Evolutionary conservation across 192 early-diverging fungal species (phyloP).

Genomic region (Pilaira anomala): DNA sequence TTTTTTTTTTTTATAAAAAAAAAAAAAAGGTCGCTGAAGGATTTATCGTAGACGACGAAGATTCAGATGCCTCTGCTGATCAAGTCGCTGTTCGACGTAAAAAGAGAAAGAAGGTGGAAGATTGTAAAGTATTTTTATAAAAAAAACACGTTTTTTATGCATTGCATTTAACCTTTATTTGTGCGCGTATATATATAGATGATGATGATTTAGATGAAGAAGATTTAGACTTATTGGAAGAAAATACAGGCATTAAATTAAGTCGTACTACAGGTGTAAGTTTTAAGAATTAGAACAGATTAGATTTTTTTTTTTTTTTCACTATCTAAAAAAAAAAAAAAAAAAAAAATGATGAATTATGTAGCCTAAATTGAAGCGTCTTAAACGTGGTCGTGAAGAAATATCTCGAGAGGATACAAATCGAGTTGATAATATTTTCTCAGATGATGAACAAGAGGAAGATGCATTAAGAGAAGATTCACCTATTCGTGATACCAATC

Average conservation of each 20-base stretch:
- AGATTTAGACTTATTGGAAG: constrained; percentile 87
- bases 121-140: constrained; percentile 28
- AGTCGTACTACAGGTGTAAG: constrained; percentile 43
- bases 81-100: constrained; percentile 43
- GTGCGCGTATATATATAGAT: constrained; percentile 4
- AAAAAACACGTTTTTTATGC: neutral
- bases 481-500: constrained; percentile 51
- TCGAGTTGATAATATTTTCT: constrained; percentile 61
- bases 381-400: constrained; percentile 72
- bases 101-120: constrained; percentile 51
- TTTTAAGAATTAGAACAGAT: neutral
- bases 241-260: constrained; percentile 73
- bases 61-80: constrained; percentile 44
- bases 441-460: constrained; percentile 60
- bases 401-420: constrained; percentile 18
- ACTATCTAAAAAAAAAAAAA: too few species aligned
- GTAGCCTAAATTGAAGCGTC: constrained; percentile 61
- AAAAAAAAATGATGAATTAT: neutral
- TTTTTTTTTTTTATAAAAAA: constrained; percentile 1
- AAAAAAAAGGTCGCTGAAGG: constrained; percentile 52
- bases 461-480: constrained; percentile 46
- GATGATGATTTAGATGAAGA: constrained; percentile 89
- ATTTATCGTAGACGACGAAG: constrained; percentile 76
- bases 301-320: neutral
- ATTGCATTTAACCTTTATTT: neutral